Percentiles rank a stretch among this genome's conserved stretches.
Evolutionary conservation across 768 basidiomycete species (phyloP).

Genomic region (Panaeolus papilionaceus): DNA sequence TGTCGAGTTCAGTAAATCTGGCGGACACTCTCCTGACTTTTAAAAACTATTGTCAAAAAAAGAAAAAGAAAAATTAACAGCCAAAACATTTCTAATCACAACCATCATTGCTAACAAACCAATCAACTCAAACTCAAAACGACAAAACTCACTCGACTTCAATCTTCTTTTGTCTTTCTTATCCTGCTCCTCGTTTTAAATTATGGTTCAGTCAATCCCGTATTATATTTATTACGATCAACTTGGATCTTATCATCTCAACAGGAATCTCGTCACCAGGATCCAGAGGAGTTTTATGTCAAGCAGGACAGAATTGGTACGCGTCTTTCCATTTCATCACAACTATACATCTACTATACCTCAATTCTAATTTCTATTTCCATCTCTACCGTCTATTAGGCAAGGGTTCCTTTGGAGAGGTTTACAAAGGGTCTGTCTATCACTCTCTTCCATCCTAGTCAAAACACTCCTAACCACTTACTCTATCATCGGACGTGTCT

Average conservation of each 20-base stretch:
- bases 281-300: slow-evolving; percentile 97
- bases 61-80: neutral
- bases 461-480: slow-evolving; percentile 25
- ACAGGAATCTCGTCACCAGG: slow-evolving; percentile 75
- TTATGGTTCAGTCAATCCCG: slow-evolving; percentile 33
- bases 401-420: slow-evolving; percentile 98
- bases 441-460: slow-evolving; percentile 11
- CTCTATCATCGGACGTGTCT: slow-evolving; percentile 18
- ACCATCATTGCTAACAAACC: too few relatives aligned
- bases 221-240: slow-evolving; percentile 23
- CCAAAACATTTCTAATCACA: too few relatives aligned
- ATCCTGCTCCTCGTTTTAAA: neutral
- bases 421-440: slow-evolving; percentile 89
- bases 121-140: neutral
- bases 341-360: slow-evolving; percentile 17
- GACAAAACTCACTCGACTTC: neutral
- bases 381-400: slow-evolving; percentile 51
- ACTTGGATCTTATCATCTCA: slow-evolving; percentile 30
- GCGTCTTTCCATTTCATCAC: slow-evolving; percentile 20
- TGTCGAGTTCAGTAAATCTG: neutral
- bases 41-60: neutral
- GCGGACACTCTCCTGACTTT: neutral
- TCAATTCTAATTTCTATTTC: slow-evolving; percentile 1
- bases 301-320: slow-evolving; percentile 96
- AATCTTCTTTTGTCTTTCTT: slow-evolving; percentile 17